Evolutionary conservation across 495 filamentous ascomycete genomes (phyloP).

Genomic region (Amorphotheca resinae): DNA sequence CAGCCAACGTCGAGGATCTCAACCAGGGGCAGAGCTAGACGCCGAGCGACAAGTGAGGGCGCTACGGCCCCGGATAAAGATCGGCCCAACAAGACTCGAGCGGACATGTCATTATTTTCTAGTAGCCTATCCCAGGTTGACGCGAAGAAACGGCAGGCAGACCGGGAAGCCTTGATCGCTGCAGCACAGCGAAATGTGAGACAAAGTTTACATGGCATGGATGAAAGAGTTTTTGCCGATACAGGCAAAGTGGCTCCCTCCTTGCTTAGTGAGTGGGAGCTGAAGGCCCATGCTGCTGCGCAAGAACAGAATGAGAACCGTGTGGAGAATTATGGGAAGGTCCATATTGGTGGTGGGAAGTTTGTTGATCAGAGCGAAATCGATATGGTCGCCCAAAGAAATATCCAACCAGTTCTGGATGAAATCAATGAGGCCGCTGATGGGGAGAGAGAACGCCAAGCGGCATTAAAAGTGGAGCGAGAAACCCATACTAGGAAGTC

Average conservation of each 20-base stretch:
- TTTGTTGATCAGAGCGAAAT: slow-evolving; percentile 70
- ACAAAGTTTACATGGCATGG: slow-evolving; percentile 62
- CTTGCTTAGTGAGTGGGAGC: slow-evolving; percentile 64
- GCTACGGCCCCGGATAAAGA: slow-evolving; percentile 51
- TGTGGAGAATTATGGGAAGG: slow-evolving; percentile 42
- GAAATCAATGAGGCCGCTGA: slow-evolving; percentile 73
- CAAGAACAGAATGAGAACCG: slow-evolving; percentile 50
- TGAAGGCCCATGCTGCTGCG: slow-evolving; percentile 54
- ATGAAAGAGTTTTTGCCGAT: slow-evolving; percentile 62
- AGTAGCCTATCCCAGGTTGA: slow-evolving; percentile 57
- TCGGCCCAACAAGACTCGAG: slow-evolving; percentile 58
- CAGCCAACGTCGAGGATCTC: slow-evolving; percentile 37
- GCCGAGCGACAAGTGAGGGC: slow-evolving; percentile 59
- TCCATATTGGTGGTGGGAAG: slow-evolving; percentile 72
- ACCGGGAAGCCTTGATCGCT: slow-evolving; percentile 62
- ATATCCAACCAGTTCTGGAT: slow-evolving; percentile 83
- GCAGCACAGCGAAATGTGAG: slow-evolving; percentile 77
- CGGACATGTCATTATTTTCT: slow-evolving; percentile 66
- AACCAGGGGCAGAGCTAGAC: slow-evolving; percentile 37
- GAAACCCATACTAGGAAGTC: slow-evolving; percentile 34
- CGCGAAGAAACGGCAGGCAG: slow-evolving; percentile 56
- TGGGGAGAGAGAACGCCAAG: slow-evolving; percentile 46
- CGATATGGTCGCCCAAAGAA: slow-evolving; percentile 63
- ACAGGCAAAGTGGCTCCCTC: slow-evolving; percentile 64
- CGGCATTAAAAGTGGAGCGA: slow-evolving; percentile 35